Evolutionary conservation across 2,329 filamentous ascomycete species (phyloP).

Genomic region (Aspergillus tamarii): DNA sequence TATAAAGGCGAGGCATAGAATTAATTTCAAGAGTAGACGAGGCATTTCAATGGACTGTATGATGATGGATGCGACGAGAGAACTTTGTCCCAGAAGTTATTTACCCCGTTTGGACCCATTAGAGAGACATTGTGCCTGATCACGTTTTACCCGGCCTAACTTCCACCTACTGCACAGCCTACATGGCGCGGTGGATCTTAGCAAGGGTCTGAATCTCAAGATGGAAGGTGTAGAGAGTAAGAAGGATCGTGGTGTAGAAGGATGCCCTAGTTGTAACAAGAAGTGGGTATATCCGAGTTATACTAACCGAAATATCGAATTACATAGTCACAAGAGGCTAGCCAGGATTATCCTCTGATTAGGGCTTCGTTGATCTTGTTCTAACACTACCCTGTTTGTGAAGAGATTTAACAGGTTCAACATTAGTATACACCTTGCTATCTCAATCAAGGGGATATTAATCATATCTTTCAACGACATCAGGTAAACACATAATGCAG

Average conservation of each 20-base stretch:
- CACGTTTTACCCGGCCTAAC: neutral
- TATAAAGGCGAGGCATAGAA: neutral
- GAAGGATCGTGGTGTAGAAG: neutral
- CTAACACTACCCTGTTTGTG: neutral
- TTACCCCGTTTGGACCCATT: neutral
- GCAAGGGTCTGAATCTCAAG: neutral
- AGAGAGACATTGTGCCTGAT: neutral
- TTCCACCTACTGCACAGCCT: neutral
- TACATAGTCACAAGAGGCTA: neutral
- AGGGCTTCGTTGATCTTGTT: neutral
- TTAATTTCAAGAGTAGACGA: neutral
- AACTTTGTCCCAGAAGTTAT: neutral
- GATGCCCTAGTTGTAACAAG: neutral
- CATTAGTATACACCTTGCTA: neutral
- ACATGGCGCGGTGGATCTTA: neutral
- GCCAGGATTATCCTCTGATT: neutral
- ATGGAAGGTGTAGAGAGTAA: neutral
- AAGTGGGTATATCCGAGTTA: neutral
- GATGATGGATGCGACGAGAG: neutral
- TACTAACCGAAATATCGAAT: neutral
- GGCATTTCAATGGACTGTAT: neutral
- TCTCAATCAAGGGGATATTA: neutral
- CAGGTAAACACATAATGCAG: neutral
- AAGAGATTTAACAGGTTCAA: too few relatives aligned
- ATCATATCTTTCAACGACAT: neutral